Base-by-base conservation (phyloP, 1,139 yeast genomes). In the Zygoascus hellenicus region DNA sequence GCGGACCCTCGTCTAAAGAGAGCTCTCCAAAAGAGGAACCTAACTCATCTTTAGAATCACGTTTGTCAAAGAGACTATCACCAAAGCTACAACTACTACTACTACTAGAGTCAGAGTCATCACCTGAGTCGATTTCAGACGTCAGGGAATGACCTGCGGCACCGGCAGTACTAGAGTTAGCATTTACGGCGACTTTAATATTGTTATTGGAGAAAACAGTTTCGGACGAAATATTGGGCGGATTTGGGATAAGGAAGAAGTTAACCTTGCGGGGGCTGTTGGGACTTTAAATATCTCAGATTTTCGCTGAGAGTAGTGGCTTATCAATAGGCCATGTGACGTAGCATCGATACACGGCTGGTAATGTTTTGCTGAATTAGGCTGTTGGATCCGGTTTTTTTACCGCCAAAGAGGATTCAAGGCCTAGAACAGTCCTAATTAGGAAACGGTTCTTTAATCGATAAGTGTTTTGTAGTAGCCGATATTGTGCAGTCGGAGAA, bases 141-240 rank as follows among this genome's bases (percentile, higher is more conserved):
- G 43, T 41, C 43, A 41, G 38, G 43, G 30, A 36, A 9, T 22
- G 14, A 10, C 43, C 43, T 13, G 30, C 14, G 14, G 29, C 43
- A 41, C 43, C 43, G 37, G 43, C 28, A 41, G 38, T 28, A 13
- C 19, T 28, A 32, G 35, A 32, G 29, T 15, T 11, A 41, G 36
- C 36, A 41, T 33, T 32, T 15, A 14, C 43, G 43, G 43, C 31
- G 35, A 41, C 15, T 16, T 33, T 11, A 17, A 15, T 11, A 28
- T 39, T 39, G 33, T 11, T 41, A 19, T 41, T 41, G 32, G 31
- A 26, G 28, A 33, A 41, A 19, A 28, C 31, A 15, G 41, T 42
- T 29, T 38, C 45, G 47, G 39, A 41, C 38, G 52, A 45, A 49
- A 49, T 49, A 38, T 37, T 49, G 50, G 52, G 52, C 50, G 35